Evolutionary conservation across 1,284 basidiomycete genomes (phyloP).

Genomic region (Jaminaea rosea): DNA sequence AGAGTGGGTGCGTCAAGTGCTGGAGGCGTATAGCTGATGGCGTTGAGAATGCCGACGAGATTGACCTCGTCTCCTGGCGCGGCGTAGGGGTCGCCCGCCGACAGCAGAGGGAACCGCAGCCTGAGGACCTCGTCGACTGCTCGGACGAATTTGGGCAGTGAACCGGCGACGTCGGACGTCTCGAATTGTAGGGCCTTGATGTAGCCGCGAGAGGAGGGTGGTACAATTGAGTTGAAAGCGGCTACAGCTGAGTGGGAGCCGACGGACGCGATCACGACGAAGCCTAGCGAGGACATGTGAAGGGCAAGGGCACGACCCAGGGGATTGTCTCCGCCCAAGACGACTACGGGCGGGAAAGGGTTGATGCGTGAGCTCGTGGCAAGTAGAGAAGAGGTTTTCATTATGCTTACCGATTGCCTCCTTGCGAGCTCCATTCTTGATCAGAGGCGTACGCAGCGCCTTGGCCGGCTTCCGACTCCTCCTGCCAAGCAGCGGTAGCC

Average conservation of each 20-base stretch:
- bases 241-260: slow-evolving; percentile 17
- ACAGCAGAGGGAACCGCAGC: slow-evolving; percentile 37
- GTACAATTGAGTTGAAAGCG: slow-evolving; percentile 32
- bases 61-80: slow-evolving; percentile 33
- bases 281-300: slow-evolving; percentile 28
- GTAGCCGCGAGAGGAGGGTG: slow-evolving; percentile 36
- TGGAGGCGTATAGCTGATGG: slow-evolving; percentile 28
- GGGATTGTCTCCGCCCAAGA: slow-evolving; percentile 43
- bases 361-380: background rate
- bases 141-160: slow-evolving; percentile 20
- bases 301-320: slow-evolving; percentile 32
- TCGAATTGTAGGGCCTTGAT: slow-evolving; percentile 33
- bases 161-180: slow-evolving; percentile 12
- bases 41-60: slow-evolving; percentile 37
- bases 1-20: slow-evolving; percentile 9
- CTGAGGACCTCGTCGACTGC: slow-evolving; percentile 30
- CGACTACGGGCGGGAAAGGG: slow-evolving; percentile 8
- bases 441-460: slow-evolving; percentile 10
- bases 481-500: slow-evolving; percentile 18
- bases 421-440: slow-evolving; percentile 24
- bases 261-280: slow-evolving; percentile 41
- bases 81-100: slow-evolving; percentile 43
- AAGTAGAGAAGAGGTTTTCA: background rate
- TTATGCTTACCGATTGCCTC: slow-evolving; percentile 24
- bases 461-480: slow-evolving; percentile 12